These are phyloP conservation scores for Circinella umbellata DNA, from an alignment of 371 early-diverging fungal genomes.

Conservation along the genomic window DNA sequence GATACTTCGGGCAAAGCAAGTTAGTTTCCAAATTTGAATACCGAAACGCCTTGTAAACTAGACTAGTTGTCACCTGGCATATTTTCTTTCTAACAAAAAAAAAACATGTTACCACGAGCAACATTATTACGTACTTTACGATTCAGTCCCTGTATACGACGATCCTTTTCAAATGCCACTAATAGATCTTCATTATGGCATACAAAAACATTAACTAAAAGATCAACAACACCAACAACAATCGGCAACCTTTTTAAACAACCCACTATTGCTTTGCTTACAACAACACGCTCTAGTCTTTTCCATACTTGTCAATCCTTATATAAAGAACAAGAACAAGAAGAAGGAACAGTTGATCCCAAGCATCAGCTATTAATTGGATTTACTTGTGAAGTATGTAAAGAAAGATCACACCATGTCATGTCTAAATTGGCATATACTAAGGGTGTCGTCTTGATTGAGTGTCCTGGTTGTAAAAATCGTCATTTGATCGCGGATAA, in stretches of 20 bases:
- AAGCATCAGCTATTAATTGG: conserved; percentile 82
- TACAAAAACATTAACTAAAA: too few species aligned
- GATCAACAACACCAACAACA: too few species aligned
- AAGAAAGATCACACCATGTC: conserved; percentile 80
- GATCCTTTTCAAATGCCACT: neutral
- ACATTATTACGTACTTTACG: conserved; percentile 5
- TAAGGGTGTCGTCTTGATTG: conserved; percentile 92
- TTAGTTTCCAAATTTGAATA: too few species aligned
- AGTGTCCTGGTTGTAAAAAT: conserved; percentile 91
- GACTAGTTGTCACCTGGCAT: too few species aligned
- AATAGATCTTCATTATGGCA: too few species aligned
- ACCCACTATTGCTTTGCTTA: neutral
- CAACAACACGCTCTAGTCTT: neutral
- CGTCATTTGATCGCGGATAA: conserved; percentile 96
- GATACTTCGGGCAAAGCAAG: neutral
- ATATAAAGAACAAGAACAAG: conserved; percentile 5
- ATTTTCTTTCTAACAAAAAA: neutral
- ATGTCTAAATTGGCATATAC: conserved; percentile 92
- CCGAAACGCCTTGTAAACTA: neutral
- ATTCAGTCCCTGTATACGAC: neutral
- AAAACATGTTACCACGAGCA: neutral
- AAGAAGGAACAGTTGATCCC: conserved; percentile 34
- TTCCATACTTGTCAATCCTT: neutral
- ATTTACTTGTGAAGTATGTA: conserved; percentile 94
- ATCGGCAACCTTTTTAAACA: too few species aligned